phyloP scores from a whole-genome alignment of 2,329 filamentous ascomycete genomes.

The Gaeumannomyces sp. region DNA sequence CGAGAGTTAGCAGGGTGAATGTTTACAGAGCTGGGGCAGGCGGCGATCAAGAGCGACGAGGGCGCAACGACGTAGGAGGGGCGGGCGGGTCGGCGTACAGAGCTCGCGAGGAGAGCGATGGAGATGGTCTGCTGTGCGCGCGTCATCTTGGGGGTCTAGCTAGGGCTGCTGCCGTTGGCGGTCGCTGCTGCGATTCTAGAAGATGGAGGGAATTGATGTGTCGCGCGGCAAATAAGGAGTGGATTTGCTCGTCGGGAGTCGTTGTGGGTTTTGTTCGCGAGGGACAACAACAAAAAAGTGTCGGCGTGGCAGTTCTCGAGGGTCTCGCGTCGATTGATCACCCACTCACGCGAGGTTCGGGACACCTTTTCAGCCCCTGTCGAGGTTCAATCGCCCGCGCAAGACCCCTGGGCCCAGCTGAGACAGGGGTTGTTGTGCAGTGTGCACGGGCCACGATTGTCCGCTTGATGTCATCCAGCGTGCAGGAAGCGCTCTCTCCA shows the following conservation, averaged over 20 bases:
- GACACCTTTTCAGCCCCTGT: slow-evolving; percentile 1
- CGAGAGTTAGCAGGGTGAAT: slow-evolving; percentile 14
- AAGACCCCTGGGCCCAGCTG: not conserved
- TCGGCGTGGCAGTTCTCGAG: not conserved
- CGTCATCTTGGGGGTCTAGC: slow-evolving; percentile 60
- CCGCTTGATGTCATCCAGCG: not conserved
- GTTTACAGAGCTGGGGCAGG: not conserved
- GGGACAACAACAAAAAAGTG: not conserved
- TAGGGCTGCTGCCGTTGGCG: too few relatives aligned
- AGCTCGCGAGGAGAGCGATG: slow-evolving; percentile 77
- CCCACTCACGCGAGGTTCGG: not conserved
- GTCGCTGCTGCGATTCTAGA: too few relatives aligned
- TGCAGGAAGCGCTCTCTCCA: not conserved
- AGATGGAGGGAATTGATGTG: not conserved
- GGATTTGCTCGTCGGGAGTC: not conserved
- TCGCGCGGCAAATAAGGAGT: not conserved
- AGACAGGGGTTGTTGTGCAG: not conserved
- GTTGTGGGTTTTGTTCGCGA: not conserved
- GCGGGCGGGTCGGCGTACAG: slow-evolving; percentile 52
- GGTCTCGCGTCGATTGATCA: not conserved
- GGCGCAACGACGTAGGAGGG: slow-evolving; percentile 4
- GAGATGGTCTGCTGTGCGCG: slow-evolving; percentile 91
- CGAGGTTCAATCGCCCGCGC: too few relatives aligned
- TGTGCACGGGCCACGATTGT: not conserved
- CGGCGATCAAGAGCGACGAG: not conserved